phyloP scores from a whole-genome alignment of 306 rosid genomes.

The Hippophae gyantsensis region DNA sequence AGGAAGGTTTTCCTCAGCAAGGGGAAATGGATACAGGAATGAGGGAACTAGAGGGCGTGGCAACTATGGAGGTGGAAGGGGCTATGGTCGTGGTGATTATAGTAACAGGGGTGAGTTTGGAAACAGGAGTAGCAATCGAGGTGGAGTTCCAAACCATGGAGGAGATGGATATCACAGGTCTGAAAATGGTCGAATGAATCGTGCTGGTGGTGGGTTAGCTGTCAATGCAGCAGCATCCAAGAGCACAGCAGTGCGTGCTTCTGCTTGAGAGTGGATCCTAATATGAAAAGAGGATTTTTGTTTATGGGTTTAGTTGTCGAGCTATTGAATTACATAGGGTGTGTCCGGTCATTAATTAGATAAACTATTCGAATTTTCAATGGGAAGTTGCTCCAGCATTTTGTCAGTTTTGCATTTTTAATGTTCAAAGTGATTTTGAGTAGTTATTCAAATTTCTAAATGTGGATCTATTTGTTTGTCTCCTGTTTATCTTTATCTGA shows the following conservation, averaged over 20 bases:
- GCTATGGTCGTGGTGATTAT: slow-evolving; percentile 52
- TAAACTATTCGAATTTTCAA: too few relatives aligned
- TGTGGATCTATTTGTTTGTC: too few relatives aligned
- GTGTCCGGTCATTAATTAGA: too few relatives aligned
- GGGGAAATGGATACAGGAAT: slow-evolving; percentile 47
- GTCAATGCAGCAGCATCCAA: slow-evolving; percentile 33
- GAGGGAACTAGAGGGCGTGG: slow-evolving; percentile 75
- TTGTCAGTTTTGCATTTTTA: too few relatives aligned
- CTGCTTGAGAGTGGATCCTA: slow-evolving; percentile 34
- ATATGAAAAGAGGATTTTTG: slow-evolving; percentile 13
- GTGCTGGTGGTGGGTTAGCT: slow-evolving; percentile 32
- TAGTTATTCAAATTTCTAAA: too few relatives aligned
- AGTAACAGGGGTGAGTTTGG: slow-evolving; percentile 48
- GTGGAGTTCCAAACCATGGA: slow-evolving; percentile 45
- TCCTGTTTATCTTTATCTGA: too few relatives aligned
- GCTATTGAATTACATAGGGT: too few relatives aligned
- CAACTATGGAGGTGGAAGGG: slow-evolving; percentile 52
- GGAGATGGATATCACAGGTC: slow-evolving; percentile 56
- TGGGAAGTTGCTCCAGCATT: too few relatives aligned
- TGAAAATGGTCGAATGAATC: slow-evolving; percentile 44
- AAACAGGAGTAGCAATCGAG: slow-evolving; percentile 42
- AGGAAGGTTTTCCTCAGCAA: slow-evolving; percentile 49
- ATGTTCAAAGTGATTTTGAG: too few relatives aligned
- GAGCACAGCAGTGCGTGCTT: slow-evolving; percentile 42
- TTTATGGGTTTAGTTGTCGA: background rate